Conservation (phyloP, 140 eudicot species). For the Bidens hawaiensis region DNA sequence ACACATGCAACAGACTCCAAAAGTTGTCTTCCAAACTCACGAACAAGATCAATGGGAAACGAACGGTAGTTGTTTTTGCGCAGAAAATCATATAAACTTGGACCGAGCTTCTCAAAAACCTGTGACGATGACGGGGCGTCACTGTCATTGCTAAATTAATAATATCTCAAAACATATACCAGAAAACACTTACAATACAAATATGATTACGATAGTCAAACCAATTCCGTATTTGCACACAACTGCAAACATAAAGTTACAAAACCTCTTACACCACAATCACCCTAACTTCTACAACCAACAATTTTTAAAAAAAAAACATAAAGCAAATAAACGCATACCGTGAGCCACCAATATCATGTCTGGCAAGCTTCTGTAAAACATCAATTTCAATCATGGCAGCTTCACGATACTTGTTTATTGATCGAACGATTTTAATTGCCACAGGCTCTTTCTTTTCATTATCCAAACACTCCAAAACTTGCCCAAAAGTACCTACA, state of each 20-base stretch:
- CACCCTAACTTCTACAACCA: slow-evolving; percentile 24
- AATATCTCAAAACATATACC: slow-evolving; percentile 38
- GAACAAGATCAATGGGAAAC: slow-evolving; percentile 99
- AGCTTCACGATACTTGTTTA: slow-evolving; percentile 86
- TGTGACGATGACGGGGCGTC: slow-evolving; percentile 35
- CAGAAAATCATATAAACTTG: slow-evolving; percentile 99
- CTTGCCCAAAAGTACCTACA: slow-evolving; percentile 96
- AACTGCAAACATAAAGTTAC: slow-evolving; percentile 97
- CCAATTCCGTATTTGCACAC: slow-evolving; percentile 99
- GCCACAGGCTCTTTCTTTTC: slow-evolving; percentile 89
- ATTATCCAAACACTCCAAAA: slow-evolving; percentile 89
- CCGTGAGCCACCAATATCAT: slow-evolving; percentile 89
- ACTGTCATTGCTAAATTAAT: slow-evolving; percentile 32
- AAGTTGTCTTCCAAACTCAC: slow-evolving; percentile 99
- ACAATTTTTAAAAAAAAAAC: not conserved
- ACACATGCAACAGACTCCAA: slow-evolving; percentile 99
- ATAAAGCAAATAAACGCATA: slow-evolving; percentile 33
- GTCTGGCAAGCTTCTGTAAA: slow-evolving; percentile 75
- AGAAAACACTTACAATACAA: slow-evolving; percentile 92
- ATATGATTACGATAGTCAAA: slow-evolving; percentile 99
- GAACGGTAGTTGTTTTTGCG: slow-evolving; percentile 98
- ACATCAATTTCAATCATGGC: slow-evolving; percentile 97
- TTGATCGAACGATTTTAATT: slow-evolving; percentile 82
- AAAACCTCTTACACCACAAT: slow-evolving; percentile 57
- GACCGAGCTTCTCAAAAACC: slow-evolving; percentile 99